phyloP scores from a whole-genome alignment of 1,284 basidiomycete species.

The Cryptococcus floricola region DNA sequence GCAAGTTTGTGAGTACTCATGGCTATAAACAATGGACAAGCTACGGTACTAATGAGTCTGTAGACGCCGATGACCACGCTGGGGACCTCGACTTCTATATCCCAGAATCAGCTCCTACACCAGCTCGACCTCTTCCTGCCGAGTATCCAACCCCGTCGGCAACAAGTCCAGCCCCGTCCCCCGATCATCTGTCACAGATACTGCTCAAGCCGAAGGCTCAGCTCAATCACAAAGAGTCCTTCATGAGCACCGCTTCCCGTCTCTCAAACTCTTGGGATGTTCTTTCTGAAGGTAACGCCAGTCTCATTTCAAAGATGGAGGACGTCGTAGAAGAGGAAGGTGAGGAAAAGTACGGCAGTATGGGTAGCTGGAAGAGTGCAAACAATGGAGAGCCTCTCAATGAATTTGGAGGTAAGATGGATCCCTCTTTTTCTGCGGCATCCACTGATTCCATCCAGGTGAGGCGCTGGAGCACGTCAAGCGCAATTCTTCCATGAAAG shows the following conservation, averaged over 20 bases:
- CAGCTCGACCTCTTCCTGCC: slow-evolving; percentile 4
- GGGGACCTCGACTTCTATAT: slow-evolving; percentile 13
- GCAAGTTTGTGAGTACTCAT: slow-evolving; percentile 36
- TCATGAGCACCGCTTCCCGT: slow-evolving; percentile 7
- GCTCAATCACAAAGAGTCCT: slow-evolving; percentile 10
- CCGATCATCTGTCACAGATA: too few relatives aligned
- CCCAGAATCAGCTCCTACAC: slow-evolving; percentile 21
- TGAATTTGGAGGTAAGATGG: slow-evolving; percentile 28
- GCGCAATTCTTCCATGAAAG: slow-evolving; percentile 18
- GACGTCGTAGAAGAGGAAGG: neutral
- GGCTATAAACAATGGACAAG: neutral
- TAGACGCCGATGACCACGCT: slow-evolving; percentile 21
- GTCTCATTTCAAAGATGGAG: slow-evolving; percentile 29
- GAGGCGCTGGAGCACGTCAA: slow-evolving; percentile 4
- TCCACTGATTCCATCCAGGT: neutral
- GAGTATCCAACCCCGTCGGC: neutral
- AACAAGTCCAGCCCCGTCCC: neutral
- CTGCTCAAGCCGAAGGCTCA: too few relatives aligned
- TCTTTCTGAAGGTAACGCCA: slow-evolving; percentile 33
- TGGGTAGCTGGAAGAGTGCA: slow-evolving; percentile 41
- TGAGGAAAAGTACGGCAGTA: slow-evolving; percentile 14
- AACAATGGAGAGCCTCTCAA: slow-evolving; percentile 36
- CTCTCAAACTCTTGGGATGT: slow-evolving; percentile 38
- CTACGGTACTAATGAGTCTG: neutral
- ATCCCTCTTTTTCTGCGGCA: too few relatives aligned